Conservation (phyloP, 768 basidiomycete species). For the Phylloporus arenicola region DNA sequence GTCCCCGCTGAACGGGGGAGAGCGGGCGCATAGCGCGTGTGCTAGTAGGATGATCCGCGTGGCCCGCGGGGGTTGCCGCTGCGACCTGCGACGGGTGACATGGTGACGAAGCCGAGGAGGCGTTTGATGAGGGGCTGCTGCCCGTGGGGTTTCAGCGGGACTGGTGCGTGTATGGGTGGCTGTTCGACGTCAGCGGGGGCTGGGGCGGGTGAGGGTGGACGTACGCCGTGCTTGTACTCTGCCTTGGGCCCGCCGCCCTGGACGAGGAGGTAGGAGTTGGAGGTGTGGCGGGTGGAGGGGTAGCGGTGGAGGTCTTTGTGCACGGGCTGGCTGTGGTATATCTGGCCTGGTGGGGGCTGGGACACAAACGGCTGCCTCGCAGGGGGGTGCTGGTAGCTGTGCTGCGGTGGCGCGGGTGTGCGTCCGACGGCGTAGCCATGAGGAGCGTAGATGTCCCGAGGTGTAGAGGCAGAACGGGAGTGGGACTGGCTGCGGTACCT, state of each 20-base stretch:
- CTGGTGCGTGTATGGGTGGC: conserved; percentile 25
- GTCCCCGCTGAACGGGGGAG: background rate
- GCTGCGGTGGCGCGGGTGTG: conserved; percentile 9
- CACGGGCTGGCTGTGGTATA: conserved; percentile 16
- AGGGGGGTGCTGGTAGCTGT: conserved; percentile 17
- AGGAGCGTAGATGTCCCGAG: conserved; percentile 17
- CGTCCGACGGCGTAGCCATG: conserved; percentile 6
- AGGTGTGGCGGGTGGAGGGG: conserved; percentile 17
- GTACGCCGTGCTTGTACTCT: conserved; percentile 30
- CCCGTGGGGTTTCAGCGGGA: conserved; percentile 25
- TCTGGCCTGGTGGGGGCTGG: conserved; percentile 28
- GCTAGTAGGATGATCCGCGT: conserved; percentile 26
- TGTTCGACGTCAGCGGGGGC: conserved; percentile 13
- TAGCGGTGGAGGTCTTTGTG: conserved; percentile 17
- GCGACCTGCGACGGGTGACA: conserved; percentile 21
- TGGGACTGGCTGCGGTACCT: conserved; percentile 24
- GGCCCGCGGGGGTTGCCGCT: conserved; percentile 21
- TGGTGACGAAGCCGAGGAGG: conserved; percentile 23
- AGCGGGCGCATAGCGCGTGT: background rate
- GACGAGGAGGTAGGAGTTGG: conserved; percentile 25
- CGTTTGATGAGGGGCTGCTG: conserved; percentile 29
- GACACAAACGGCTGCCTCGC: conserved; percentile 14
- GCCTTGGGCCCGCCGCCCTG: conserved; percentile 25
- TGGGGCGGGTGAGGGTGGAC: conserved; percentile 14
- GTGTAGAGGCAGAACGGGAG: conserved; percentile 15